Base-by-base conservation (phyloP, 768 basidiomycete genomes). In the Pholiota conissans region DNA sequence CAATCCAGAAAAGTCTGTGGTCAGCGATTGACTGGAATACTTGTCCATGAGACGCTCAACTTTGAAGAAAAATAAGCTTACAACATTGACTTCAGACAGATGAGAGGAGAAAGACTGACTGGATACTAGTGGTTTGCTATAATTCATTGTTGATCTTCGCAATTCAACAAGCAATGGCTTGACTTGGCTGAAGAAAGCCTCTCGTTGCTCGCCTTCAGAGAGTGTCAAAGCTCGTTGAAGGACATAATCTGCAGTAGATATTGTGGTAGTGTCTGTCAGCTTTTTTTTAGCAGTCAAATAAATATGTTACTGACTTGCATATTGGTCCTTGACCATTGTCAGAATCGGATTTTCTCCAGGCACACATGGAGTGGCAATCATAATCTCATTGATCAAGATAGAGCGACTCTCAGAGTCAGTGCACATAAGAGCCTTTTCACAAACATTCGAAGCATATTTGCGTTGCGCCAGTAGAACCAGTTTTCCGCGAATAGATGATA, bases 391-490 rank as follows among this genome's bases (percentile, higher is more conserved):
- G 57, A 98, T 84, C 40, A 98, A 75, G 32, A 72, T 69, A 8
- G 81, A 82, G 45, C 93, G 87, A 59, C 81, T 86, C 9, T 87
- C 86, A 0, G 78, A 30, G 53, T 84, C 81, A 0, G 90, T 84
- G 30, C 79, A 84, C 27, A 86, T 70, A 32, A 96, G 79, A 5
- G 93, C 93, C 72, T 93, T 95, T 74, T 96, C 95, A 70, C 90
- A 91, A 18, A 98, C 96, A 66, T 99, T 98, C 5, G 95, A 97
- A 5, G 93, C 95, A 66, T 92, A 96, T 69, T 96, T 96, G 70
- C 93, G 93, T 52, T 86, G 83, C 0, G 93, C 83, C 81, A 95
- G 85, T 59, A 79, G 77, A 40, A 95, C 70, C 70, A 98, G 81
- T 65, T 91, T 87, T 3, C 92, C 92, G 8, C 80, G 83, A 50